These are phyloP conservation scores for Alternaria novae-zelandiae DNA, from an alignment of 2,329 filamentous ascomycete genomes.

Conservation along the genomic window DNA sequence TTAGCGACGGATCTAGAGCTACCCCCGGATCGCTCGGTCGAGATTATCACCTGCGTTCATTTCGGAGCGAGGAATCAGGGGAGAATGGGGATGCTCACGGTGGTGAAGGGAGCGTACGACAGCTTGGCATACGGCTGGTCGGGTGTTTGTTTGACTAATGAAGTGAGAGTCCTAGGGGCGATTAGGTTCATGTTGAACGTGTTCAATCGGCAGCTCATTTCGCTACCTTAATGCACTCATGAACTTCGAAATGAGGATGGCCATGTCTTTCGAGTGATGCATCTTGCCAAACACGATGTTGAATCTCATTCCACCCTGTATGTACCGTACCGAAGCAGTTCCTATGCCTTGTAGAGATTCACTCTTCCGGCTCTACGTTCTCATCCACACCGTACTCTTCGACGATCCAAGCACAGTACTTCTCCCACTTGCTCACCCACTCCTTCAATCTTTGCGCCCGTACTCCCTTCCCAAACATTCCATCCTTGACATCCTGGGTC, in stretches of 20 bases:
- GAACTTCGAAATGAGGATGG: neutral
- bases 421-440: slow-evolving; percentile 85
- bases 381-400: slow-evolving; percentile 69
- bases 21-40: no score
- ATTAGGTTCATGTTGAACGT: neutral
- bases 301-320: neutral
- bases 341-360: neutral
- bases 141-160: neutral
- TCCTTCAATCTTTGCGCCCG: slow-evolving; percentile 76
- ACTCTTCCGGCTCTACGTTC: slow-evolving; percentile 54
- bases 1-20: no score
- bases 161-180: neutral
- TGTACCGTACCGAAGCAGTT: neutral
- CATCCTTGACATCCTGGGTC: slow-evolving; percentile 74
- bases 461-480: slow-evolving; percentile 71
- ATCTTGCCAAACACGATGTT: neutral
- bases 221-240: neutral
- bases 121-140: neutral
- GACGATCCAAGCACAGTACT: slow-evolving; percentile 90
- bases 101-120: neutral
- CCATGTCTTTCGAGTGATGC: neutral
- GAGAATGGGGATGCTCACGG: neutral
- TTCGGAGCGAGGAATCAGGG: fast-evolving
- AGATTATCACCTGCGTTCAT: neutral
- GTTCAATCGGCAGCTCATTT: neutral